Conservation (phyloP, 2,329 filamentous ascomycete genomes). For the Sodiomyces alkalinus region DNA sequence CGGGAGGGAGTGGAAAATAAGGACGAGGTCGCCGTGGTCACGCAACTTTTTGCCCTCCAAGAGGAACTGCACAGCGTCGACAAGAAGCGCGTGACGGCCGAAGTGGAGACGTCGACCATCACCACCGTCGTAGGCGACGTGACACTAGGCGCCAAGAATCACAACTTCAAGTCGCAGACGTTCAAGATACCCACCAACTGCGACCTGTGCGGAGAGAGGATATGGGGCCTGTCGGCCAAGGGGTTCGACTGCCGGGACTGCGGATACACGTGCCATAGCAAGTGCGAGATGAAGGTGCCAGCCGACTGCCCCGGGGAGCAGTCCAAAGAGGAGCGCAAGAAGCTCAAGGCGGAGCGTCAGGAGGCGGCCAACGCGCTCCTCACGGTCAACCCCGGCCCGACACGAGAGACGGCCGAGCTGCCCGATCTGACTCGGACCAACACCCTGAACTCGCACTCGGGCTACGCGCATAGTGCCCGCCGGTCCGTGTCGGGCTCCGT, state of each 20-base stretch:
- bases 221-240: conserved; percentile 94
- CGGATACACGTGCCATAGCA: conserved; percentile 95
- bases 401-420: conserved; percentile 31
- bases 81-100: conserved; percentile 68
- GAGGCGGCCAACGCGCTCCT: conserved; percentile 52
- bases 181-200: conserved; percentile 99
- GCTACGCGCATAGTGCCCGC: conserved; percentile 66
- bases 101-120: conserved; percentile 87
- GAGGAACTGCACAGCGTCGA: conserved; percentile 77
- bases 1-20: conserved; percentile 75
- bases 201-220: conserved; percentile 87
- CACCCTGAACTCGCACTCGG: conserved; percentile 85
- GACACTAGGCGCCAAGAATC: conserved; percentile 80
- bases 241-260: conserved; percentile 93
- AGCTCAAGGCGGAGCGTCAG: conserved; percentile 75
- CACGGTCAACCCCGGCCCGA: conserved; percentile 28
- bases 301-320: conserved; percentile 91
- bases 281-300: conserved; percentile 98
- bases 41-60: conserved; percentile 68
- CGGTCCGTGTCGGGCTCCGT: conserved; percentile 55
- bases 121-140: conserved; percentile 84
- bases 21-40: conserved; percentile 75
- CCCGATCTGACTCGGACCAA: conserved; percentile 62
- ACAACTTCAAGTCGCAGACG: conserved; percentile 97
- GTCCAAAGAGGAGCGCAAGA: conserved; percentile 89